Evolutionary conservation across 2,329 filamentous ascomycete species (phyloP).

Genomic region (Kalaharituber pfeilii): DNA sequence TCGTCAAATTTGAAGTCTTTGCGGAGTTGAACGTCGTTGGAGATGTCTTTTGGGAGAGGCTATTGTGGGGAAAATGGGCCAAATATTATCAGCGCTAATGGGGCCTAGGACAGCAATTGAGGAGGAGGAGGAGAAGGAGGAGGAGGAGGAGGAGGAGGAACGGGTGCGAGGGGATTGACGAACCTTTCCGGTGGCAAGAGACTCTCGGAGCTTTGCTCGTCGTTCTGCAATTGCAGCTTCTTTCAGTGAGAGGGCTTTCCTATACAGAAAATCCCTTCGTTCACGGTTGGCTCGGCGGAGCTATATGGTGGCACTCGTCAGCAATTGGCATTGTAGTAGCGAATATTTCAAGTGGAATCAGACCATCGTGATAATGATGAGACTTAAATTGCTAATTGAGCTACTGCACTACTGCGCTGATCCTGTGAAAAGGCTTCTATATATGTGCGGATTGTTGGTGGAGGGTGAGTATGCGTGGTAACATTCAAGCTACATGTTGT

Average conservation of each 20-base stretch:
- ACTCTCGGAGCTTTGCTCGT: slow-evolving; percentile 66
- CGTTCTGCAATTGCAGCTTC: slow-evolving; percentile 91
- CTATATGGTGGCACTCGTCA: too few relatives aligned
- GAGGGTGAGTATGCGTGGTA: too few relatives aligned
- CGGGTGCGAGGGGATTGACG: too few relatives aligned
- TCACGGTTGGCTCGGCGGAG: slow-evolving; percentile 39
- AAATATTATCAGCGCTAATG: not conserved
- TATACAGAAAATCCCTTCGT: slow-evolving; percentile 75
- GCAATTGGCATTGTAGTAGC: too few relatives aligned
- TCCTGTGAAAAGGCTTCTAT: too few relatives aligned
- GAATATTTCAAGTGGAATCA: too few relatives aligned
- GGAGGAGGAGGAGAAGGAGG: too few relatives aligned
- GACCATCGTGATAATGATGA: too few relatives aligned
- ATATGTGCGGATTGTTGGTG: too few relatives aligned
- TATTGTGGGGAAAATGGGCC: slow-evolving; percentile 3
- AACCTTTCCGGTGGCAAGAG: slow-evolving; percentile 75
- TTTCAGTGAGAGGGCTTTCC: slow-evolving; percentile 66
- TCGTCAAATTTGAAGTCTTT: slow-evolving; percentile 92
- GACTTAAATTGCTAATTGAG: too few relatives aligned
- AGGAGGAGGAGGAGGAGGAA: slow-evolving; percentile 36
- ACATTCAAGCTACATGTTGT: too few relatives aligned
- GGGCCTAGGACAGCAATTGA: not conserved
- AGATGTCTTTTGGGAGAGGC: slow-evolving; percentile 36
- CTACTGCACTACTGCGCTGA: too few relatives aligned
- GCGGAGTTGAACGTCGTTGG: slow-evolving; percentile 67